Conservation (phyloP, 495 filamentous ascomycete genomes). For the Stereocaulon alpinum region DNA sequence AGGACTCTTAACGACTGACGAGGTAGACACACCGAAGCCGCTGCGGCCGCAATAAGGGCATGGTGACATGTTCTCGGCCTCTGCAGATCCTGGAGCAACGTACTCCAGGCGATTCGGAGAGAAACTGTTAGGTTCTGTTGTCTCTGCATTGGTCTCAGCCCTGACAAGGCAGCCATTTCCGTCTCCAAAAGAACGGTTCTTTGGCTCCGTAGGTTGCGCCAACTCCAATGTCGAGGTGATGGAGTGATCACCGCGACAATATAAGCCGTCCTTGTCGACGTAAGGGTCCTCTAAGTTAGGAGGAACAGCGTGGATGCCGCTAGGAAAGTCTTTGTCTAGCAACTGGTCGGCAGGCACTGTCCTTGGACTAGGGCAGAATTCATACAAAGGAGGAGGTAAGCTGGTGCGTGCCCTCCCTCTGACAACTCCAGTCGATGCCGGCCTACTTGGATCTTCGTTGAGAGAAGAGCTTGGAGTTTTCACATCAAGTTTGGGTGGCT, state of each 20-base stretch:
- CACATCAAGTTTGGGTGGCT: constrained; percentile 7
- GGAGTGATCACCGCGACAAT: not conserved
- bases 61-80: not conserved
- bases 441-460: not conserved
- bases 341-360: not conserved
- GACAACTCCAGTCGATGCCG: not conserved
- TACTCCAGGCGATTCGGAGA: not conserved
- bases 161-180: not conserved
- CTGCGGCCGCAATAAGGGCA: not conserved
- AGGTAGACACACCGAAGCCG: not conserved
- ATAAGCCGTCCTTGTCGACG: not conserved
- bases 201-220: not conserved
- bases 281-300: not conserved
- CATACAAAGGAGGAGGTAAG: not conserved
- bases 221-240: not conserved
- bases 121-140: not conserved
- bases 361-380: constrained; percentile 1
- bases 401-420: not conserved
- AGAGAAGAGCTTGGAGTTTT: not conserved
- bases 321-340: not conserved
- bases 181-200: not conserved
- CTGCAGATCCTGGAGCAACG: not conserved
- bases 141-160: not conserved
- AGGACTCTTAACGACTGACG: not conserved
- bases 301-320: not conserved